Evolutionary conservation across 768 basidiomycete genomes (phyloP).

Genomic region (Tulasnella sp.): DNA sequence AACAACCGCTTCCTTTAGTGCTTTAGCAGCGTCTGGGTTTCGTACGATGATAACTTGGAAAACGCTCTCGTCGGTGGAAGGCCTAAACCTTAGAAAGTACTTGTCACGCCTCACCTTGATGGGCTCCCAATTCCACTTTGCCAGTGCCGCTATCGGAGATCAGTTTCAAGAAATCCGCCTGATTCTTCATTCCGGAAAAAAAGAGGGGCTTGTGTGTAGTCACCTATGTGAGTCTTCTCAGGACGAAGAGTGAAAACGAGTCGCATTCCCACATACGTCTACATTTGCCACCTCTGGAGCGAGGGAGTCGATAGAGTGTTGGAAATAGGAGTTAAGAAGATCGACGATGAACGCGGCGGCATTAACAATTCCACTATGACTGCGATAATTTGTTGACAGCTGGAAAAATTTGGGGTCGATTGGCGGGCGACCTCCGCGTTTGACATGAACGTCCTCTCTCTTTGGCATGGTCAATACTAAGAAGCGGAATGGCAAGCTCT

Average conservation of each 20-base stretch:
- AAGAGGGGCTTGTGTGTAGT: background rate
- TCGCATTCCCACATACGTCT: background rate
- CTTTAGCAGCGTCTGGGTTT: slow-evolving; percentile 51
- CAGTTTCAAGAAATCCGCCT: background rate
- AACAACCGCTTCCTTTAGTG: slow-evolving; percentile 52
- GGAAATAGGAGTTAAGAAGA: slow-evolving; percentile 61
- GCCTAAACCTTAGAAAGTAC: too few species aligned
- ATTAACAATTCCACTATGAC: slow-evolving; percentile 69
- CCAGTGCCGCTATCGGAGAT: background rate
- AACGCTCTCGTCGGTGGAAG: too few species aligned
- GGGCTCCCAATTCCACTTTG: slow-evolving; percentile 19
- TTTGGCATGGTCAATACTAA: background rate
- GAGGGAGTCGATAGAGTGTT: slow-evolving; percentile 58
- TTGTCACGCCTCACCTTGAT: slow-evolving; percentile 16
- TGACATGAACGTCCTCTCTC: slow-evolving; percentile 23
- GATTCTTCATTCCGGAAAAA: background rate
- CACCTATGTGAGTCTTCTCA: background rate
- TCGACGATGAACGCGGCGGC: slow-evolving; percentile 64
- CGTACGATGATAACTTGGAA: slow-evolving; percentile 74
- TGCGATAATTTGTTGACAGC: slow-evolving; percentile 63
- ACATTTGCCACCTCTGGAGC: slow-evolving; percentile 52
- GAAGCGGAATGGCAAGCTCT: background rate
- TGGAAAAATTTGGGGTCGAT: slow-evolving; percentile 44
- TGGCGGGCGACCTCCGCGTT: background rate
- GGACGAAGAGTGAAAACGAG: background rate